Percentiles rank a stretch among this genome's conserved stretches.
These are phyloP conservation scores for Aphanomyces astaci DNA, from an alignment of 352 stramenopile species.

Conservation along the genomic window DNA sequence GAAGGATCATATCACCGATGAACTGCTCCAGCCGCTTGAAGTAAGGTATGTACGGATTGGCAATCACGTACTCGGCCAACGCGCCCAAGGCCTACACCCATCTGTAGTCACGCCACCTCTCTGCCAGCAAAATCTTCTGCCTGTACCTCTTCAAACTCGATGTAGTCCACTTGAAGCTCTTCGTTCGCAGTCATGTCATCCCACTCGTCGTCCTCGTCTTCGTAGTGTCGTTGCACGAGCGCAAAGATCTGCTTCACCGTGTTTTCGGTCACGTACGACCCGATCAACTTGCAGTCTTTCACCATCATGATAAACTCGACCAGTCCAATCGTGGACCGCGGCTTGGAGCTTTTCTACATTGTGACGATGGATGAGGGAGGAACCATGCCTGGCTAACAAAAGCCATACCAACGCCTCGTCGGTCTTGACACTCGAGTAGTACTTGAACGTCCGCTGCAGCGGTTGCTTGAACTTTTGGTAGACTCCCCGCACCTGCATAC, in stretches of 20 bases:
- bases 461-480: constrained; percentile 62
- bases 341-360: constrained; percentile 38
- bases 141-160: constrained; percentile 23
- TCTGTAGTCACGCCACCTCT: not conserved
- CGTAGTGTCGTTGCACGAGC: constrained; percentile 57
- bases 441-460: constrained; percentile 69
- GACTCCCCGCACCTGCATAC: constrained; percentile 44
- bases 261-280: constrained; percentile 67
- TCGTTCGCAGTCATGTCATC: not conserved
- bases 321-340: constrained; percentile 63
- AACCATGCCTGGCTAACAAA: not conserved
- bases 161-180: constrained; percentile 17
- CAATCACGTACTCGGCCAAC: constrained; percentile 70
- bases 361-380: too few relatives aligned
- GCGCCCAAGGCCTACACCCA: constrained; percentile 38
- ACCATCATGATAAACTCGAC: constrained; percentile 52
- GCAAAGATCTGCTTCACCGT: constrained; percentile 70
- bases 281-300: constrained; percentile 66
- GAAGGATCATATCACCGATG: constrained; percentile 61
- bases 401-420: not conserved
- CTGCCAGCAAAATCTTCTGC: not conserved
- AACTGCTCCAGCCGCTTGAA: constrained; percentile 75
- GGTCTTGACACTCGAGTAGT: constrained; percentile 71
- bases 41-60: constrained; percentile 67
- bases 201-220: constrained; percentile 16